These are phyloP conservation scores for Baorangia bicolor DNA, from an alignment of 768 basidiomycete genomes.

Conservation along the genomic window DNA sequence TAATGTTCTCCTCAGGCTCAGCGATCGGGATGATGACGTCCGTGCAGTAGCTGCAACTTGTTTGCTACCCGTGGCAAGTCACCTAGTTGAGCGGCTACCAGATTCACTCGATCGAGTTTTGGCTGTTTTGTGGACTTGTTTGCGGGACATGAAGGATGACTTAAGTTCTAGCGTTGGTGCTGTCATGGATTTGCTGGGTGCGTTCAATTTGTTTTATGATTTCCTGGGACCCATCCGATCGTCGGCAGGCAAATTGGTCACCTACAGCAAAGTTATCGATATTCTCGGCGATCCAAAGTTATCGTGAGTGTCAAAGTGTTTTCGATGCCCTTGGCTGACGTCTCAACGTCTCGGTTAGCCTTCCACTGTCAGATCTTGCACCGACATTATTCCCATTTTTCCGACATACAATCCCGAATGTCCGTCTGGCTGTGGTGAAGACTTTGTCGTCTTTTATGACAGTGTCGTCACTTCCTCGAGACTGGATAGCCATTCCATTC, in stretches of 20 bases:
- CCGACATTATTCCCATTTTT: conserved; percentile 94
- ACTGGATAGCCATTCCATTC: conserved; percentile 80
- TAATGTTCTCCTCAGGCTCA: conserved; percentile 52
- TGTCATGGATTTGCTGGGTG: conserved; percentile 97
- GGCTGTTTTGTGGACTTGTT: conserved; percentile 85
- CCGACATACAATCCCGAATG: conserved; percentile 92
- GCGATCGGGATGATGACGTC: conserved; percentile 94
- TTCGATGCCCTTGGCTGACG: conserved; percentile 4
- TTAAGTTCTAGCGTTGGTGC: conserved; percentile 94
- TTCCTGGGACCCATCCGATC: conserved; percentile 4
- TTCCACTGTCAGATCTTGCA: conserved; percentile 78
- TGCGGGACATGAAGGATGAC: conserved; percentile 94
- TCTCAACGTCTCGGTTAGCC: conserved; percentile 38
- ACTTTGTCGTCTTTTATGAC: conserved; percentile 86
- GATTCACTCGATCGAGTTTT: conserved; percentile 73
- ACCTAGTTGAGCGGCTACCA: conserved; percentile 74
- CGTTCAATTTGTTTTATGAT: conserved; percentile 15
- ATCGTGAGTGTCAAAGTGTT: conserved; percentile 54
- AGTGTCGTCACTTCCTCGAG: conserved; percentile 66
- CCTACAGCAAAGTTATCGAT: conserved; percentile 72
- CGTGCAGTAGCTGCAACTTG: conserved; percentile 93
- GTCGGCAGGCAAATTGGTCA: conserved; percentile 72
- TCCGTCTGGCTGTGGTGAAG: conserved; percentile 89
- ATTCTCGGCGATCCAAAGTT: conserved; percentile 66
- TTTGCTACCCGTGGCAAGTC: conserved; percentile 80